Base-by-base conservation (phyloP, 805 yeast genomes). In the Brettanomyces nanus region DNA sequence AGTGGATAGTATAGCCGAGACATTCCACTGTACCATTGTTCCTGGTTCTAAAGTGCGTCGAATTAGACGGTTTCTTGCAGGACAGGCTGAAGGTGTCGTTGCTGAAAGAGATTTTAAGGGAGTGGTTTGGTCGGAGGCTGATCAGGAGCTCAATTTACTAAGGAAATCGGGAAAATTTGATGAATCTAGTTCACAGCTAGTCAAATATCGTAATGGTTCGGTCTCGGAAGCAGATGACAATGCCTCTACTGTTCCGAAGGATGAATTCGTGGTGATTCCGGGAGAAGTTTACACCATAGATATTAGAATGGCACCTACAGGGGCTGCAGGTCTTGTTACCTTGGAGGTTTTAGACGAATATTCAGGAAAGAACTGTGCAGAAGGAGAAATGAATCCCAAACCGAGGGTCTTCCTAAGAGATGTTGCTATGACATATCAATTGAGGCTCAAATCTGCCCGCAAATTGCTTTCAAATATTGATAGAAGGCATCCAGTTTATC, bases 31-130 rank as follows among this genome's bases (percentile, higher is more conserved):
- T 67, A 69, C 69, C 41, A 86, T 92, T 38, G 86, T 85, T 27
- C 97, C 97, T 22, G 95, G 95, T 0, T 85, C 96, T 18, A 80
- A 85, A 58, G 84, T 92, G 31, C 81, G 98, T 65, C 75, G 96
- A 59, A 72, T 89, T 41, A 76, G 95, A 67, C 76, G 97, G 56
- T 92, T 90, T 53, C 74, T 92, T 54, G 95, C 95, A 28, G 98
- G 98, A 38, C 98, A 92, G 68, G 80, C 89, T 42, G 95, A 86
- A 55, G 92, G 87, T 56, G 68, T 87, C 39, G 92, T 87, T 46
- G 90, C 89, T 28, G 98, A 90, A 65, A 74, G 79, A 54, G 95
- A 85, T 47, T 85, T 83, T 63, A 89, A 90, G 62, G 96, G 95
- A 55, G 94, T 89, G 38, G 82, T 73, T 20, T 84, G 94, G 94